Evolutionary conservation across 352 stramenopile genomes (phyloP).

Genomic region (Pythium myriotylum): DNA sequence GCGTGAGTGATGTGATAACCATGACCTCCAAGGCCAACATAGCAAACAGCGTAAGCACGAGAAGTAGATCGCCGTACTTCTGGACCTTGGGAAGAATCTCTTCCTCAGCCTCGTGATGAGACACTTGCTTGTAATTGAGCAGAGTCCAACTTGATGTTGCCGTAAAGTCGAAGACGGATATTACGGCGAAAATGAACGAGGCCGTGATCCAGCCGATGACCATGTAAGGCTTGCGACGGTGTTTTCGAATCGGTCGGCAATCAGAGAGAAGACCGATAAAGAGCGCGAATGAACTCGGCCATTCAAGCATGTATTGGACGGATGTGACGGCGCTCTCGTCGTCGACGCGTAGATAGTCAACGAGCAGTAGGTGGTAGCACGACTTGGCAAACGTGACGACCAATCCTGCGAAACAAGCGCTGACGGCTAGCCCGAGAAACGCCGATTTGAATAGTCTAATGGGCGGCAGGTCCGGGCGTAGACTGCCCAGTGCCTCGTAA

Average conservation of each 20-base stretch:
- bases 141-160: conserved; percentile 3
- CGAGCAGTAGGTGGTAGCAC: conserved; percentile 46
- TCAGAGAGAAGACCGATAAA: conserved; percentile 88
- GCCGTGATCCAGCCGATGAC: conserved; percentile 50
- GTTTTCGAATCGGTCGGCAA: conserved; percentile 86
- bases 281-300: conserved; percentile 69
- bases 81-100: background rate
- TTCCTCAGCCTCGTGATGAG: background rate
- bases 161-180: conserved; percentile 20
- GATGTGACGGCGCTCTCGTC: conserved; percentile 33
- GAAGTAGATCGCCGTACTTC: too few species aligned
- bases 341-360: conserved; percentile 38
- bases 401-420: conserved; percentile 34
- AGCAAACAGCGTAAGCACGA: conserved; percentile 23
- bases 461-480: conserved; percentile 42
- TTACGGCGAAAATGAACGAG: conserved; percentile 9
- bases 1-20: conserved; percentile 41
- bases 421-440: conserved; percentile 47
- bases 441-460: conserved; percentile 38
- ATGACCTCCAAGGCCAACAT: conserved; percentile 45
- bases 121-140: conserved; percentile 10
- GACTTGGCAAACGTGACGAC: conserved; percentile 34
- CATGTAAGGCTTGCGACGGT: conserved; percentile 91
- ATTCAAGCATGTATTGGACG: conserved; percentile 53
- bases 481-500: conserved; percentile 56